phyloP scores from a whole-genome alignment of 164 flowering plant species.

The Saururus chinensis region DNA sequence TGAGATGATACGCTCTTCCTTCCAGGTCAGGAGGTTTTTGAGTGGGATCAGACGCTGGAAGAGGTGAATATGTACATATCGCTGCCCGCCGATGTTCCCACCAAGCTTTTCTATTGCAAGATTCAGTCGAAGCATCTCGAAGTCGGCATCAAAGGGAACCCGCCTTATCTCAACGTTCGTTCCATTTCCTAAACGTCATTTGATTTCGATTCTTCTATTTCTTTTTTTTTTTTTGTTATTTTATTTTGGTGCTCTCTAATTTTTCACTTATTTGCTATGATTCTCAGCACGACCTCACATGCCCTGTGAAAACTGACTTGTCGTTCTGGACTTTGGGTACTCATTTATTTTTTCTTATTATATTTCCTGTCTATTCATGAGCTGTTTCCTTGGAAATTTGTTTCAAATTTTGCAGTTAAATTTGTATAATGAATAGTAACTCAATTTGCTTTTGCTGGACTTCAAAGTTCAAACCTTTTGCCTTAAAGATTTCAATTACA shows the following conservation, averaged over 20 bases:
- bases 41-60: slow-evolving; percentile 96
- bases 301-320: slow-evolving; percentile 76
- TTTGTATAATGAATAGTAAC: no score
- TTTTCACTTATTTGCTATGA: not conserved
- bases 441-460: no score
- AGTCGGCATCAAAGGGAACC: slow-evolving; percentile 87
- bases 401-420: no score
- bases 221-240: not conserved
- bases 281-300: slow-evolving; percentile 66
- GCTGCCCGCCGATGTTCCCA: slow-evolving; percentile 65
- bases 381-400: not conserved
- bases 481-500: no score
- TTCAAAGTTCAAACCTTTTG: no score
- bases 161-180: slow-evolving; percentile 48
- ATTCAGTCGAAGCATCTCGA: slow-evolving; percentile 71
- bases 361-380: not conserved
- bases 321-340: slow-evolving; percentile 94
- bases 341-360: not conserved
- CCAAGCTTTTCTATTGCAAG: slow-evolving; percentile 69
- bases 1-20: not conserved
- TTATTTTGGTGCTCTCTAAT: not conserved
- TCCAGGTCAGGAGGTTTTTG: slow-evolving; percentile 79
- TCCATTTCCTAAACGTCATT: slow-evolving; percentile 41
- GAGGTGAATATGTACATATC: slow-evolving; percentile 79
- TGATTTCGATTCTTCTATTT: not conserved